Evolutionary conservation across 2,329 filamentous ascomycete species (phyloP).

Genomic region (Ophiocordyceps sinensis): DNA sequence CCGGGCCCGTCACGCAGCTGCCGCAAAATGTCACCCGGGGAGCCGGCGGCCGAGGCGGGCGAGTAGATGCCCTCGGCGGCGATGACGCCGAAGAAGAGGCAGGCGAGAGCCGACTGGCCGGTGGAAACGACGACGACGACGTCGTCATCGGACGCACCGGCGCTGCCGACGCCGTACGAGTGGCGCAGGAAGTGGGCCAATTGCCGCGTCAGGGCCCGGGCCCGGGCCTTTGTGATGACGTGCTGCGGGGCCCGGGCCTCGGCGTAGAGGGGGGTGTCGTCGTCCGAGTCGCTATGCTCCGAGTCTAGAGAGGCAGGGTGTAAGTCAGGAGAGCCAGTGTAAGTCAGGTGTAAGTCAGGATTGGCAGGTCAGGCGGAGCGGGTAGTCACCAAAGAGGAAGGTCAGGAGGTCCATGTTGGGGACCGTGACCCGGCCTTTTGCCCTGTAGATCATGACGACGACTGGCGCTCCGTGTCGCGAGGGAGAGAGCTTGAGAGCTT

Average conservation of each 20-base stretch:
- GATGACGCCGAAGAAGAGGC: conserved; percentile 40
- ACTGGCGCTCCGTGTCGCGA: not conserved
- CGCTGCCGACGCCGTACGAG: conserved; percentile 33
- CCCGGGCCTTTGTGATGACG: conserved; percentile 35
- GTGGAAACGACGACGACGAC: conserved; percentile 42
- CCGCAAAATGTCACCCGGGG: conserved; percentile 33
- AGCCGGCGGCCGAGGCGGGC: conserved; percentile 34
- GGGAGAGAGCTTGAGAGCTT: no score
- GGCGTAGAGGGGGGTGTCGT: conserved; percentile 38
- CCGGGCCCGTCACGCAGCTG: conserved; percentile 24
- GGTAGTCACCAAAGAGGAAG: not conserved
- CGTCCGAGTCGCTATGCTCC: conserved; percentile 16
- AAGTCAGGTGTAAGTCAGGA: not conserved
- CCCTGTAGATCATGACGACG: not conserved
- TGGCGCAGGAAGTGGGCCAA: conserved; percentile 40
- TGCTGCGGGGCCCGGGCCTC: conserved; percentile 42
- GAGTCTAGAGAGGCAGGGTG: conserved; percentile 17
- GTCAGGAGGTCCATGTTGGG: not conserved
- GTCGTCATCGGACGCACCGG: conserved; percentile 29
- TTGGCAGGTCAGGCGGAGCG: not conserved
- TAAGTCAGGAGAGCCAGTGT: not conserved
- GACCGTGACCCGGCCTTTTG: not conserved
- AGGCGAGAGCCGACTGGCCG: conserved; percentile 39
- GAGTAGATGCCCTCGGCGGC: conserved; percentile 46
- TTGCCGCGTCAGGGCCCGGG: conserved; percentile 31